Base-by-base conservation (phyloP, 2,329 filamentous ascomycete genomes). In the Fusarium acutatum region DNA sequence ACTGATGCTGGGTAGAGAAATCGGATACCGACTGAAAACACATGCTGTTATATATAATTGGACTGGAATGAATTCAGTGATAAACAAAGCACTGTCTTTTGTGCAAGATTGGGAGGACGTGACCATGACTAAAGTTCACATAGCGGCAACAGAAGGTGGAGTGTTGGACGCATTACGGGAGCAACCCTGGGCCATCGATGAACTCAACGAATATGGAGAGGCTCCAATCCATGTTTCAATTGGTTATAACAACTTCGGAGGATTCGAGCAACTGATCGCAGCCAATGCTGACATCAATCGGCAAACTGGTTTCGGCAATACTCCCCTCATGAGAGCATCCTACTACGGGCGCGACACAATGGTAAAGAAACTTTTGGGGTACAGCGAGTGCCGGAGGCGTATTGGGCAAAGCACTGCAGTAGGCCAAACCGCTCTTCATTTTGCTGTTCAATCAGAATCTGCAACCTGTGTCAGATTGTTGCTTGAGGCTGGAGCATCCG, bases 181-280 rank as follows among this genome's bases (percentile, higher is more conserved):
- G 18, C 57, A 72, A 22, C 61, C 60, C 0, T 73, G 70, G 65
- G 62, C 54, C 0, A 67, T 68, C 0, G 11, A 70, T 15, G 60
- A 64, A n/a, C 18, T 26, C 0, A 11, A 67, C 20, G 9, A 44
- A 20, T 0, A 0, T 1, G 74, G 69, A 11, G 0, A 0, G 0
- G 6, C 60, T 0, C 69, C 72, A 0, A 59, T 76, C 1, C 64
- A 72, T 8, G 0, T 34, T 0, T 54, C 69, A 3, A 1, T n/a
- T 1, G 0, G 0, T 0, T 0, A 0, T 0, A 3, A 22, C 5
- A 44, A 64, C 2, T 5, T 17, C 0, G 5, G 41, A 0, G 58
- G 34, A 13, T 11, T 73, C 0, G 35, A 60, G 30, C 32, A 66
- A 22, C 37, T 76, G 17, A 54, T 74, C 0, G 40, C 11, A 1